A percentile compares a stretch with the other conserved stretches of the same genome.
Conservation (phyloP, 78 protist species). For the Pigoraptor vietnamica region DNA sequence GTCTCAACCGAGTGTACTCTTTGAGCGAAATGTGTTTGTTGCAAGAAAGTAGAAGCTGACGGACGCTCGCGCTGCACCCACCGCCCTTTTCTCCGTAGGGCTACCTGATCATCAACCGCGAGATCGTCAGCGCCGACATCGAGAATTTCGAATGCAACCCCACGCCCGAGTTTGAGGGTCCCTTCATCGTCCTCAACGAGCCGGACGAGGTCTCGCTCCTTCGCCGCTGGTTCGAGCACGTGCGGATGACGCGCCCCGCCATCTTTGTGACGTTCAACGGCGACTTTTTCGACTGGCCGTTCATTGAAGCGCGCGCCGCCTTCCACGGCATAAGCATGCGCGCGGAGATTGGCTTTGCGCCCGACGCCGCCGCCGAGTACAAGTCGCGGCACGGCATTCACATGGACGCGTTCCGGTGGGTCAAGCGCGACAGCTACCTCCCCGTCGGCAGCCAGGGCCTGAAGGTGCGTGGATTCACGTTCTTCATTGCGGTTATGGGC, state of each 20-base stretch:
- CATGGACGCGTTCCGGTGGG: conserved; percentile 97
- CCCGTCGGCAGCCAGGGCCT: conserved; percentile 97
- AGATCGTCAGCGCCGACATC: conserved; percentile 87
- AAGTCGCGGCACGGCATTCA: conserved; percentile 59
- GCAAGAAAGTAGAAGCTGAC: no score
- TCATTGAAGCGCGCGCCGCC: conserved; percentile 81
- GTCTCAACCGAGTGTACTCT: no score
- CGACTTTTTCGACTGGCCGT: conserved; percentile 99
- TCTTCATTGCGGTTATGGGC: neutral
- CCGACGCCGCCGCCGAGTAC: conserved; percentile 48
- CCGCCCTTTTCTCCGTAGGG: no score
- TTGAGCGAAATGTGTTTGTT: no score
- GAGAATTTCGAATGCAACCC: conserved; percentile 95
- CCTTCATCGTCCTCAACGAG: conserved; percentile 84
- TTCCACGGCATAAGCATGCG: conserved; percentile 45
- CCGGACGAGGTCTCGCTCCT: conserved; percentile 58
- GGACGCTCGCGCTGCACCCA: no score
- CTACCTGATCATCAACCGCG: conserved; percentile 91
- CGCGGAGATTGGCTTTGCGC: conserved; percentile 58
- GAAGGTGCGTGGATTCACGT: conserved; percentile 13
- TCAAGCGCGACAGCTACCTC: conserved; percentile 97
- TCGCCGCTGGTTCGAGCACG: conserved; percentile 62
- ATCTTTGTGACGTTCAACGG: conserved; percentile 97
- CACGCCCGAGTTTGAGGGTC: conserved; percentile 87
- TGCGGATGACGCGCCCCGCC: conserved; percentile 68